Conservation (phyloP, 2,329 filamentous ascomycete genomes). For the Cladophialophora carrionii region DNA sequence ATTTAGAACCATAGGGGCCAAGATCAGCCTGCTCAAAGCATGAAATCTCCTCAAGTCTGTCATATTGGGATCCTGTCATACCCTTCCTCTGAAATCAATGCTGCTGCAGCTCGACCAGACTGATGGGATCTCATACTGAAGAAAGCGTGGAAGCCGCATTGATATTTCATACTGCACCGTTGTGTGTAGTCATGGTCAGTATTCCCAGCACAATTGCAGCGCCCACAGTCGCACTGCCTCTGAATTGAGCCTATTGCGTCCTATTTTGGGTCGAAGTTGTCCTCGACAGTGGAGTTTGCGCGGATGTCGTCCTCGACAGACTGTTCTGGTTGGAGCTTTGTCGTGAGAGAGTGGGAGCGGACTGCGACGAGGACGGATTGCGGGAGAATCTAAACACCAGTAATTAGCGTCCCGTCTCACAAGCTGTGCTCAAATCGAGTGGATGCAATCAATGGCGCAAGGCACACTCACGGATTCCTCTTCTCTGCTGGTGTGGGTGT, state of each 20-base stretch:
- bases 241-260: not conserved
- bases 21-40: not conserved
- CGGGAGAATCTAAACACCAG: conserved; percentile 20
- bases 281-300: conserved; percentile 12
- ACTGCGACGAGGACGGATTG: conserved; percentile 13
- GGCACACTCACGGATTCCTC: conserved; percentile 32
- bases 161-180: not conserved
- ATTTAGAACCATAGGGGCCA: not conserved
- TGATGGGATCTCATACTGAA: not conserved
- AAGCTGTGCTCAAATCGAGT: not conserved
- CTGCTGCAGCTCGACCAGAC: not conserved
- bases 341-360: conserved; percentile 18
- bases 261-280: not conserved
- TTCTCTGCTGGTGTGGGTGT: conserved; percentile 31
- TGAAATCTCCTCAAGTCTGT: not conserved
- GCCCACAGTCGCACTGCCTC: not conserved
- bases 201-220: not conserved
- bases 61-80: not conserved
- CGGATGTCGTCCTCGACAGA: conserved; percentile 28
- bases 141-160: not conserved
- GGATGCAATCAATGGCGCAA: not conserved
- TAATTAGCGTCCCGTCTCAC: not conserved
- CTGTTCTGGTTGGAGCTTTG: conserved; percentile 24
- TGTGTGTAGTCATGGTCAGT: not conserved
- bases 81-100: not conserved